Percentiles rank a stretch among this genome's conserved stretches.
These are phyloP conservation scores for Triticum monococcum DNA, from an alignment of 176 grass and related monocot genomes.

Conservation along the genomic window DNA sequence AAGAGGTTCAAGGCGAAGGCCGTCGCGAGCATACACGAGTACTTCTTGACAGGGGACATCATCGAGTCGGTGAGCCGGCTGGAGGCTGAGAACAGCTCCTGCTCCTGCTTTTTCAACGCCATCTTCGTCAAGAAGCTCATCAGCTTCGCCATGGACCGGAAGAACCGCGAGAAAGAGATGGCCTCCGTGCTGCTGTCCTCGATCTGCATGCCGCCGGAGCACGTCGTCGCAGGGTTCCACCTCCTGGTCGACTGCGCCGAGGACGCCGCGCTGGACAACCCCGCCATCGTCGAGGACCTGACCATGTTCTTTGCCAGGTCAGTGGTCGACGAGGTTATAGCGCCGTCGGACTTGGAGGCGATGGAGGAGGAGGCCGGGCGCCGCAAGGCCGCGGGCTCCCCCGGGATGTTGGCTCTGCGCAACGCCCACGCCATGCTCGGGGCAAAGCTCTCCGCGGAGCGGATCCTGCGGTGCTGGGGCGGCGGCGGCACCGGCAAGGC, in stretches of 20 bases:
- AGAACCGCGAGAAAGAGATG: constrained; percentile 80
- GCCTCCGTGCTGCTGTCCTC: constrained; percentile 64
- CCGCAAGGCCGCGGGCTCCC: neutral
- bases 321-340: constrained; percentile 68
- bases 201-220: constrained; percentile 56
- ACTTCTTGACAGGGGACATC: constrained; percentile 53
- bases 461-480: constrained; percentile 81
- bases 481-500: constrained; percentile 53
- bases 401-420: constrained; percentile 44
- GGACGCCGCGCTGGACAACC: constrained; percentile 73
- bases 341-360: constrained; percentile 58
- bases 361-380: constrained; percentile 39
- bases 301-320: constrained; percentile 81
- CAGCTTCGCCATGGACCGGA: constrained; percentile 70
- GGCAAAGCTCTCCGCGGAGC: constrained; percentile 62
- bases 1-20: constrained; percentile 39
- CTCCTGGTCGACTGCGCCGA: constrained; percentile 65
- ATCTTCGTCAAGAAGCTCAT: constrained; percentile 67
- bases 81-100: constrained; percentile 44
- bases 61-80: constrained; percentile 39
- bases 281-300: constrained; percentile 59
- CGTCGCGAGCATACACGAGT: constrained; percentile 42
- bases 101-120: constrained; percentile 39
- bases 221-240: constrained; percentile 65
- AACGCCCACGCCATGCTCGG: constrained; percentile 48